Base-by-base conservation (phyloP, 257 asterid genomes). In the Anisodus tanguticus region DNA sequence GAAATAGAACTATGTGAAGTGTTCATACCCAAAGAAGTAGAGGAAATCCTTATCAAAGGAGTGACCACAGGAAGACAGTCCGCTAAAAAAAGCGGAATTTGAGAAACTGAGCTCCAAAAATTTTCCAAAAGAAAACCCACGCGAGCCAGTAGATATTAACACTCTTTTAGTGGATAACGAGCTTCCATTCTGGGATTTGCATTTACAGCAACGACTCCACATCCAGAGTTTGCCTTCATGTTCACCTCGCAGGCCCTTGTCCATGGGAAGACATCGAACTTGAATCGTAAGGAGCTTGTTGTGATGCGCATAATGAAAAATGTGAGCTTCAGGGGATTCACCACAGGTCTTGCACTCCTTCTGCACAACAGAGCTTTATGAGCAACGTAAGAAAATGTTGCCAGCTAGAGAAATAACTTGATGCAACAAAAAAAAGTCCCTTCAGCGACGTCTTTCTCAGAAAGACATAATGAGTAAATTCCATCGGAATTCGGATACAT, bases 181-280 rank as follows among this genome's bases (percentile, higher is more conserved):
- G 89, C 84, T 86, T 83, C 91, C 94, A 63, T 87, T 87, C 57
- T 55, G 87, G 85, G 85, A 82, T 88, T 91, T 94, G 88, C 97
- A 93, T 86, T 90, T 89, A 69, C 97, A 93, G 86, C 99, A 95
- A 12, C 97, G 96, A 86, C 99, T 94, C 99, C 99, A 95, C 98
- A 95, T 95, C 99, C 99, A 95, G 83, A 95, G 96, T 94, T 93
- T 93, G 86, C 98, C 94, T 80, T 94, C 98, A 79, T 87, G 83
- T 89, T 90, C 97, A 71, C 99, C 98, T 39, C 97, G 93, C 76
- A 95, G 88, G 81, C 86, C 58, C 86, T 88, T 89, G 35, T 84
- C 89, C 55, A 84, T 68, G 45, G 95, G 94, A 37, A 94, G 95
- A 64, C 83, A 93, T 82, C 89, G 87, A 86, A 93, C 94, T 93